Evolutionary conservation across 2,329 filamentous ascomycete genomes (phyloP).

Genomic region (Cordyceps sp.): DNA sequence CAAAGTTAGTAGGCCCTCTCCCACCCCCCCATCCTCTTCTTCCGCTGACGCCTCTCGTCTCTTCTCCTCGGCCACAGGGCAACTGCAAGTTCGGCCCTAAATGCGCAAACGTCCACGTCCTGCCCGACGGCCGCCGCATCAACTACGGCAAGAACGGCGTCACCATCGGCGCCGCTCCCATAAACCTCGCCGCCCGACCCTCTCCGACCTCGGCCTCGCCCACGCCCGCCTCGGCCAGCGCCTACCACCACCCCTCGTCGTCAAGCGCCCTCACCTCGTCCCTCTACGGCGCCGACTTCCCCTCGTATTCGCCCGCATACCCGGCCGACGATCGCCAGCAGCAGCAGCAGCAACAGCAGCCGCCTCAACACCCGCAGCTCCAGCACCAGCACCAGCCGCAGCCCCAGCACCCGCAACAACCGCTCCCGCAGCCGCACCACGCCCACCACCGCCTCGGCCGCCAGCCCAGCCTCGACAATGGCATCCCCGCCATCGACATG

Average conservation of each 20-base stretch:
- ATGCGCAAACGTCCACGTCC: constrained; percentile 90
- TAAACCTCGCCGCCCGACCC: constrained; percentile 51
- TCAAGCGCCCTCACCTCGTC: constrained; percentile 48
- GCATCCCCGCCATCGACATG: constrained; percentile 40
- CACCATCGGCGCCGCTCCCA: constrained; percentile 40
- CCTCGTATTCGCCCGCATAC: constrained; percentile 20
- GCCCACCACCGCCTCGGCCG: constrained; percentile 24
- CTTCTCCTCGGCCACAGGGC: constrained; percentile 36
- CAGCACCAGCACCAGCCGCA: not conserved
- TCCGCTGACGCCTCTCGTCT: not conserved
- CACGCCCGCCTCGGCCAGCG: constrained; percentile 17
- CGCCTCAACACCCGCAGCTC: too few relatives aligned
- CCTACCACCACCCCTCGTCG: constrained; percentile 31
- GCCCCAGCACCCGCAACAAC: too few relatives aligned
- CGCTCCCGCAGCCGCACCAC: too few relatives aligned
- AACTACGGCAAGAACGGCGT: constrained; percentile 60
- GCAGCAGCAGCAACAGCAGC: too few relatives aligned
- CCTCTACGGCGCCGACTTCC: constrained; percentile 27
- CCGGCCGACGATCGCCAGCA: constrained; percentile 19
- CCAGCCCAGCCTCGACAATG: constrained; percentile 37
- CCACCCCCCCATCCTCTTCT: not conserved
- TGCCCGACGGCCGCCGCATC: constrained; percentile 82
- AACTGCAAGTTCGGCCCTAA: constrained; percentile 99
- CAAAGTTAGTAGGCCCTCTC: constrained; percentile 58
- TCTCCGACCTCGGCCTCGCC: constrained; percentile 25